Conservation (phyloP, 768 basidiomycete genomes). For the Termitomyces sp. region DNA sequence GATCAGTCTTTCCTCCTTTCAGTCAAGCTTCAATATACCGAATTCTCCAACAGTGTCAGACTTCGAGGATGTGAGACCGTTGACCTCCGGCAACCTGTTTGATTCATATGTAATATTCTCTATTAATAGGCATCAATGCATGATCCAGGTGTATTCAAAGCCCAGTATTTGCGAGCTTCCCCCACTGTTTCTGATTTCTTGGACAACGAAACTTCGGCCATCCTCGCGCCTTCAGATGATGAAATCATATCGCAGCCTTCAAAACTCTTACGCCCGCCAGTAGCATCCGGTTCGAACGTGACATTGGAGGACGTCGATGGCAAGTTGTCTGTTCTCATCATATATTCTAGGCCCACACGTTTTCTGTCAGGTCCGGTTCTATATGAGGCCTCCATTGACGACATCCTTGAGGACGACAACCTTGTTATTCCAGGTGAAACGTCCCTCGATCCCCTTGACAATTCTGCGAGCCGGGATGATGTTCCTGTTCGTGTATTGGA, state of each 20-base stretch:
- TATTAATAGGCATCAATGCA: background rate
- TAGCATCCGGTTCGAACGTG: constrained; percentile 12
- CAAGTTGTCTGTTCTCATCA: background rate
- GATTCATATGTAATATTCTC: background rate
- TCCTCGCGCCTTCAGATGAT: background rate
- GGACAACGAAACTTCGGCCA: background rate
- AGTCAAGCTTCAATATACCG: background rate
- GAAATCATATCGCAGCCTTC: background rate
- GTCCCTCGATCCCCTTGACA: constrained; percentile 11
- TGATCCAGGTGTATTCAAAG: background rate
- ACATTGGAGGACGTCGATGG: constrained; percentile 6
- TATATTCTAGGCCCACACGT: background rate
- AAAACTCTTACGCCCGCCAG: background rate
- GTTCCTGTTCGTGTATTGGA: constrained; percentile 54
- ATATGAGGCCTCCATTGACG: constrained; percentile 20
- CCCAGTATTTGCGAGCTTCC: constrained; percentile 3
- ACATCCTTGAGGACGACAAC: constrained; percentile 33
- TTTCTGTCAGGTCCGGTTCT: constrained; percentile 2
- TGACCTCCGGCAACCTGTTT: background rate
- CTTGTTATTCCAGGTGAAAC: constrained; percentile 41
- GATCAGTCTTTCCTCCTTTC: background rate
- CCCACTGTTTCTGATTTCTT: constrained; percentile 15
- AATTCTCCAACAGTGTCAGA: constrained; percentile 17
- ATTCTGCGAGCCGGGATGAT: constrained; percentile 24
- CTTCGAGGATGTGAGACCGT: constrained; percentile 7